These are phyloP conservation scores for Cercospora beticola DNA, from an alignment of 2,329 filamentous ascomycete species.

Conservation along the genomic window DNA sequence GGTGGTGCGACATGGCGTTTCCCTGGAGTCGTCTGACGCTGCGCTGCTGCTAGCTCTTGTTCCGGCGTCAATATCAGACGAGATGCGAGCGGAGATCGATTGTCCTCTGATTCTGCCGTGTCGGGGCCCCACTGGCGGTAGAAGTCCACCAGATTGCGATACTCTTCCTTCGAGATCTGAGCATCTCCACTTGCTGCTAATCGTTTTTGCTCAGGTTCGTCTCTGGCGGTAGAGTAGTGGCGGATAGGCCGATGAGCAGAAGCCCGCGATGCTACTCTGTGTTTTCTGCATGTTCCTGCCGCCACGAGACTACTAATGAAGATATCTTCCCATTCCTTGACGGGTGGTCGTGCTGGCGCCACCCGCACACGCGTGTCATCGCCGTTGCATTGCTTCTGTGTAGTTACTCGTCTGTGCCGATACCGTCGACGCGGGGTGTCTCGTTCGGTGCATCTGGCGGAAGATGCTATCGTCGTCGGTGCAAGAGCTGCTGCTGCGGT, in stretches of 20 bases:
- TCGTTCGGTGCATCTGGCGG: neutral
- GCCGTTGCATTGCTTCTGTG: slow-evolving; percentile 16
- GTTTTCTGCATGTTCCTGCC: slow-evolving; percentile 53
- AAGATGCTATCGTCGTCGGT: slow-evolving; percentile 12
- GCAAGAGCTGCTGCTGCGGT: slow-evolving; percentile 14
- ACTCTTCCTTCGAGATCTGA: slow-evolving; percentile 44
- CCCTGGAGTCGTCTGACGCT: slow-evolving; percentile 7
- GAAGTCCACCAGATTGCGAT: slow-evolving; percentile 51
- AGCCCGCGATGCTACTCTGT: slow-evolving; percentile 31
- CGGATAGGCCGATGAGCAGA: neutral
- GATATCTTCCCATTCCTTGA: slow-evolving; percentile 49
- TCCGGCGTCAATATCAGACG: slow-evolving; percentile 33
- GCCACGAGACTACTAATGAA: slow-evolving; percentile 56
- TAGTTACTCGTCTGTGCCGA: neutral
- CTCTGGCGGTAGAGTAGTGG: neutral
- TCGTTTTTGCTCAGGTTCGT: neutral
- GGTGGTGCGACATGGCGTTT: slow-evolving; percentile 26
- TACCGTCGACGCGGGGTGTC: neutral
- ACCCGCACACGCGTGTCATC: slow-evolving; percentile 17
- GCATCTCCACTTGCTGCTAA: slow-evolving; percentile 12
- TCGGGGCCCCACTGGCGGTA: slow-evolving; percentile 36
- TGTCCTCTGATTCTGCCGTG: slow-evolving; percentile 2
- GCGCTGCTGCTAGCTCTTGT: slow-evolving; percentile 26
- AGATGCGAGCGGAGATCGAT: slow-evolving; percentile 30
- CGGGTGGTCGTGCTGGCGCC: neutral